Evolutionary conservation across 257 asterid genomes (phyloP), one percentile per base, ranked within the genome.

Genomic region (Primulina tabacum): DNA sequence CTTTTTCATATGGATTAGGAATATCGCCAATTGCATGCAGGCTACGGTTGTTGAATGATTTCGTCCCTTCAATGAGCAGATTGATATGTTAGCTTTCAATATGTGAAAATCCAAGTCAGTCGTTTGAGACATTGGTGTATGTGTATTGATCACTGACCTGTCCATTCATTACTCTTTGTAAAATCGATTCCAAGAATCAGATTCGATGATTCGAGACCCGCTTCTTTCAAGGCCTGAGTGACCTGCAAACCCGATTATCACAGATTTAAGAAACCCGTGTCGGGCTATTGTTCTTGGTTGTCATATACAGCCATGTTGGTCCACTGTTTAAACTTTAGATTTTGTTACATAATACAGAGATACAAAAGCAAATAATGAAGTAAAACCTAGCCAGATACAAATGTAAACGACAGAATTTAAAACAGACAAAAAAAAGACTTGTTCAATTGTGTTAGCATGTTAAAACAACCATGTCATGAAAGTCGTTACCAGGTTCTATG

Each of bases 161-260:
- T 90, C 97, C 97, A 90, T 78, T 90, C 97, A 30, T 90, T 90
- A 74, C 97, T 90, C 77, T 90, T 90, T 30, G 95, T 90, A 76
- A 90, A 88, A 82, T 90, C 97, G 78, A 90, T 81, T 26, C 97
- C 97, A 17, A 90, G 63, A 76, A 90, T 90, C 64, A 90, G 80
- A 81, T 90, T 90, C 72, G 97, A 90, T n/a, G 97, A 90, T 82
- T 90, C 97, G 33, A 90, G 81, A 55, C 97, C 95, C 65, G 84
- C 73, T 80, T 90, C 97, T 73, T 86, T 83, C 81, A 90, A 73
- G 65, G 95, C 95, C 29, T 18, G 60, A 57, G 91, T 83, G 56
- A 90, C 95, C 97, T 90, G 88, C 43, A 75, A 76, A 75, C 71
- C 40, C 66, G 65, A 76, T 28, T 28, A 28, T 35, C 8, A 30